Evolutionary conservation across 768 basidiomycete species (phyloP).

Genomic region (Lentinus tigrinus): DNA sequence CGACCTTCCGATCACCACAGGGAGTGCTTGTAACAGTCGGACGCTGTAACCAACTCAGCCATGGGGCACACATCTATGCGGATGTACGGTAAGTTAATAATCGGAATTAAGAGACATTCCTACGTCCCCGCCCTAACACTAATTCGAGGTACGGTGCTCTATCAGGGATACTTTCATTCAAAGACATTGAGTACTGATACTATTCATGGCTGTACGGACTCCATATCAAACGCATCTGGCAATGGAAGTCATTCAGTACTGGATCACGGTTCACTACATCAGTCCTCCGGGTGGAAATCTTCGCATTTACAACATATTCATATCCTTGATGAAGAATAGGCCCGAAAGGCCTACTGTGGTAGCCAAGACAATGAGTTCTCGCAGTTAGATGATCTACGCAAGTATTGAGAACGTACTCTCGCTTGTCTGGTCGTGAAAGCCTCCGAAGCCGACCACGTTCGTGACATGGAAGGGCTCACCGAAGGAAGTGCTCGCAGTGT

Average conservation of each 20-base stretch:
- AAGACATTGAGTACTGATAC: too few species aligned
- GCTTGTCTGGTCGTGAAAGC: not conserved
- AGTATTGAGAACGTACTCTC: not conserved
- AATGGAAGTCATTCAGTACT: too few species aligned
- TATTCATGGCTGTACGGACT: too few species aligned
- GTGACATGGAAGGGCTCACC: not conserved
- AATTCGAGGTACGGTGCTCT: too few species aligned
- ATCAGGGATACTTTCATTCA: too few species aligned
- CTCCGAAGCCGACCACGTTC: not conserved
- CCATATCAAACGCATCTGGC: too few species aligned
- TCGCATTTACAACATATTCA: not conserved
- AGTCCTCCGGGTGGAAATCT: too few species aligned
- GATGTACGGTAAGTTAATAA: too few species aligned
- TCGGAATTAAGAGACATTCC: too few species aligned
- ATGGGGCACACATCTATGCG: conserved; percentile 60
- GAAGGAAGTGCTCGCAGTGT: not conserved
- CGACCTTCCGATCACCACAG: conserved; percentile 54
- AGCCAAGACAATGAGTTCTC: not conserved
- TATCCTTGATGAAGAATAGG: not conserved
- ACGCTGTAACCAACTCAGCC: conserved; percentile 80
- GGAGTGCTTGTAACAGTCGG: conserved; percentile 65
- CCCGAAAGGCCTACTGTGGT: not conserved
- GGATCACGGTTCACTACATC: too few species aligned
- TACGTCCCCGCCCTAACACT: too few species aligned
- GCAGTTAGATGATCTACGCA: not conserved